Base-by-base conservation (phyloP, 306 rosid species). In the Fagus sylvatica region DNA sequence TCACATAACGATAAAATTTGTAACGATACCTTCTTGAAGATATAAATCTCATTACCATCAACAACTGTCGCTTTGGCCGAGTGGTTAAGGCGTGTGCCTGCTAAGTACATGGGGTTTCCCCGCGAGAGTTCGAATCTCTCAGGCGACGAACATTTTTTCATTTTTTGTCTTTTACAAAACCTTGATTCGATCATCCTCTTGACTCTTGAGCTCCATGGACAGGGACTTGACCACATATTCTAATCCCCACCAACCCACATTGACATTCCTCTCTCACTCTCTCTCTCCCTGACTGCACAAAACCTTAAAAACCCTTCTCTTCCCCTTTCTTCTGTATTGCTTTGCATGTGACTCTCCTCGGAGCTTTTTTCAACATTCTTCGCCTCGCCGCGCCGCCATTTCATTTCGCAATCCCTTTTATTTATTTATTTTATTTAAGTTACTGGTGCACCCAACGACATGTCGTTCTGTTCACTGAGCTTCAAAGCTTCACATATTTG, bases 81-180 rank as follows among this genome's bases (percentile, higher is more conserved):
- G 93, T 90, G 97, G 97, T 88, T 90, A 90, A 90, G 93, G 92
- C 93, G 93, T 91, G 94, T 89, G 97, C 94, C 94, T 91, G 97
- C 91, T 86, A 86, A 91, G 93, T 89, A 85, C 97, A 86, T 85
- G 93, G 88, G 92, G 91, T 91, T 86, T 89, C 96, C 92, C 96
- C 96, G 93, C 93, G 90, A 89, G 96, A 91, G 92, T 91, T 91
- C 91, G 93, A 91, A 91, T 91, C 96, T 91, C 96, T 88, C 93
- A 87, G 91, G 93, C 88, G 91, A 81, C 91, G 91, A 3, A 0
- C 11, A 1, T 0, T 0, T 0, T 2, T 11, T 7, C 1, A 1
- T 48, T 59, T 2, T 6, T 1, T 54, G 19, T 39, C 10, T 34
- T 40, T 37, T 17, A 2, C 12, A 0, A 22, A 49, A 15, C 2